Evolutionary conservation across 441 rosid species (phyloP), one percentile per base, ranked within the genome.

Genomic region (Pelargonium myrrhifolium): DNA sequence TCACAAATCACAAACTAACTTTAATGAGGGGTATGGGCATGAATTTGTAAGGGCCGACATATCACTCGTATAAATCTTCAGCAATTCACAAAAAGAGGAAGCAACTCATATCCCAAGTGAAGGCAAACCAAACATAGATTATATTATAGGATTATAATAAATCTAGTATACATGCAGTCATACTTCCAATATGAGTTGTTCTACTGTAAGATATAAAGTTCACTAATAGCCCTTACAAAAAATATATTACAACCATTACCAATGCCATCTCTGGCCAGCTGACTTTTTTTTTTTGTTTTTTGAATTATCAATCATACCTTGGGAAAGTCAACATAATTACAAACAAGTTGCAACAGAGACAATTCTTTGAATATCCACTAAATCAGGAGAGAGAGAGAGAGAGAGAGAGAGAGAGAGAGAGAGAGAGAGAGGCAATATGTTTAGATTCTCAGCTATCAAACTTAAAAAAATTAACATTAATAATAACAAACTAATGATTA

Each of bases 401-500:
- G 2, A 24, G 26, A 24, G n/a, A n/a, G n/a, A n/a, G n/a, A n/a
- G n/a, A n/a, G n/a, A n/a, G n/a, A n/a, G n/a, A n/a, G n/a, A n/a
- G n/a, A n/a, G n/a, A n/a, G n/a, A n/a, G n/a, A n/a, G n/a, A n/a
- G n/a, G n/a, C n/a, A 43, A 43, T 2, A 43, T 43, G 49, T 43
- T 43, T 43, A 43, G 11, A 43, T 43, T 43, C 49, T 43, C 2
- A 43, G 2, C 49, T n/a, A 47, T 17, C 12, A 14, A 6, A 64
- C 3, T 24, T 22, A 9, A 9, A 26, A 60, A 14, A 73, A 35
- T 20, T 21, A 26, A 55, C n/a, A n/a, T n/a, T n/a, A n/a, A n/a
- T 39, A 43, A 71, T 0, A 35, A 31, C 28, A 21, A 43, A 68
- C 64, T 12, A 42, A 58, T 77, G 70, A 67, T 73, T 81, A 83